Percentiles rank a stretch among this genome's conserved stretches.
Conservation (phyloP, 371 early-diverging fungal species). For the Rhizopus arrhizus region DNA sequence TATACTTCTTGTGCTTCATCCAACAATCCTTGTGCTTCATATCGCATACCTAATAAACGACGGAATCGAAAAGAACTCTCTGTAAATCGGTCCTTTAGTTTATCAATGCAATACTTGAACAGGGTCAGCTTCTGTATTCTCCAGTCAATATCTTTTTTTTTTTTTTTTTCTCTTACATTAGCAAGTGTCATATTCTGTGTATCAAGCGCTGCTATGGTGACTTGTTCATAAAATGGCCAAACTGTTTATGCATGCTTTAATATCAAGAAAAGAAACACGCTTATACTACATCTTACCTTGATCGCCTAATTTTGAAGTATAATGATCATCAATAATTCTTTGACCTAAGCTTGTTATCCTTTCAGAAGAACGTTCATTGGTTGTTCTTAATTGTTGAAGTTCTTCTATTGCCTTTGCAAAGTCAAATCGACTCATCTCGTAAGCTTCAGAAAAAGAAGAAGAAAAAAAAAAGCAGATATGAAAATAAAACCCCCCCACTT, state of each 20-base stretch:
- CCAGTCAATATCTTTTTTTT: conserved; percentile 1
- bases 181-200: conserved; percentile 68
- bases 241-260: conserved; percentile 39
- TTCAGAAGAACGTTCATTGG: conserved; percentile 47
- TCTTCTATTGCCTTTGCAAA: conserved; percentile 37
- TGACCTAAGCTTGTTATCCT: conserved; percentile 39
- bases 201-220: conserved; percentile 79
- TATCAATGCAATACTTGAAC: conserved; percentile 56
- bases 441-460: not conserved
- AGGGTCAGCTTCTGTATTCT: not conserved
- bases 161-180: conserved; percentile 43
- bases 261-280: not conserved
- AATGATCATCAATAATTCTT: conserved; percentile 41
- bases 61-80: conserved; percentile 67
- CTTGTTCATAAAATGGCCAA: conserved; percentile 83
- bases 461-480: not conserved
- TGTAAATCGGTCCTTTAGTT: conserved; percentile 65
- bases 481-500: not conserved
- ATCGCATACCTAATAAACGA: conserved; percentile 67
- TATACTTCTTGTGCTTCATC: conserved; percentile 66
- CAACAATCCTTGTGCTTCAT: conserved; percentile 73
- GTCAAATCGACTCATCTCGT: conserved; percentile 39
- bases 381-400: conserved; percentile 37
- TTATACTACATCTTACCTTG: conserved; percentile 29
- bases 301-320: conserved; percentile 40